Conservation (phyloP, 1,284 basidiomycete genomes). For the Ustilago nuda region DNA sequence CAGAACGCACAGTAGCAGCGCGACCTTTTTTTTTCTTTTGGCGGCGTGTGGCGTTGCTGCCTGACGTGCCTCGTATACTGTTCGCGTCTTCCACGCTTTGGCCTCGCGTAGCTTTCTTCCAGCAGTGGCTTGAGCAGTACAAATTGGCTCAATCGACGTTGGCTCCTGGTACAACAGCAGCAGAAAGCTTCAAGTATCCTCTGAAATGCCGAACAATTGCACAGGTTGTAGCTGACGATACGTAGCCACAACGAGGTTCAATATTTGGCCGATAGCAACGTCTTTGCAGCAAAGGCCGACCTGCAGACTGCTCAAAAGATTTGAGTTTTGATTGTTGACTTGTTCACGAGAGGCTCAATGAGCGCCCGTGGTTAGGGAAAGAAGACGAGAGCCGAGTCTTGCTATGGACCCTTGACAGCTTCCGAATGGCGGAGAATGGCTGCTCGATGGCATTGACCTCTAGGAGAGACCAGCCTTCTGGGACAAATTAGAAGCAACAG, state of each 20-base stretch:
- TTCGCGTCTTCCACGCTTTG: slow-evolving; percentile 2
- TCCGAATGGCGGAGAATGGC: no score
- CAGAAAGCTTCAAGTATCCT: background rate
- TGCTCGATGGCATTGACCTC: background rate
- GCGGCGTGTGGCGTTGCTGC: background rate
- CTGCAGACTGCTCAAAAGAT: background rate
- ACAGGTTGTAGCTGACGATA: background rate
- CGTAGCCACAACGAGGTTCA: background rate
- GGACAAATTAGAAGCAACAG: background rate
- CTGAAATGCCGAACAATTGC: background rate
- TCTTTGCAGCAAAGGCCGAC: background rate
- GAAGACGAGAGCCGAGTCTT: no score
- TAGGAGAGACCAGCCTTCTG: background rate
- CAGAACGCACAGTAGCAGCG: slow-evolving; percentile 21
- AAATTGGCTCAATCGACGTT: slow-evolving; percentile 1
- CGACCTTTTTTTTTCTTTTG: slow-evolving; percentile 8
- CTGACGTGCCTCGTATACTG: background rate
- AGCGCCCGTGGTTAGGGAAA: no score
- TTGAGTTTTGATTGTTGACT: background rate
- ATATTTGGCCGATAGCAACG: background rate
- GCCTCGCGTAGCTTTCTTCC: background rate
- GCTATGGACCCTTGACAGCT: no score
- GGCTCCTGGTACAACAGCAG: background rate
- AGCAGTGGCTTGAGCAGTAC: background rate
- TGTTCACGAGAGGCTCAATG: no score